Base-by-base conservation (phyloP, 1,139 yeast genomes). In the Candida sanyaensis region DNA sequence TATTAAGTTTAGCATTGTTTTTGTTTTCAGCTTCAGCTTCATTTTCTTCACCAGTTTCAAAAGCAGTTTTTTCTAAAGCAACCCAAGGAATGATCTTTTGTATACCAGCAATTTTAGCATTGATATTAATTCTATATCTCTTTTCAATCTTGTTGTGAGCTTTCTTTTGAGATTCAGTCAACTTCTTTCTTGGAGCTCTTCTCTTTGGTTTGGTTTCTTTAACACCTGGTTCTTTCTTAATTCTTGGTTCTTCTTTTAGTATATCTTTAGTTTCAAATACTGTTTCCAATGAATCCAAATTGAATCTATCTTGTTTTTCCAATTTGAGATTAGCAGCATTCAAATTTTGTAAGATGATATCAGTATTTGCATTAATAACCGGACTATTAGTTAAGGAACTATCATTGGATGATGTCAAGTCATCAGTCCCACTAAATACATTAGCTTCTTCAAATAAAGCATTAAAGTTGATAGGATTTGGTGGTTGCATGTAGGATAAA, bases 101-200 rank as follows among this genome's bases (percentile, higher is more conserved):
- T 46, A 84, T 65, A 23, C 82, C 83, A 9, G 86, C 86, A 50
- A 86, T 85, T 63, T 84, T 85, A 17, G 87, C 82, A 62, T 85
- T 86, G 58, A 86, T 85, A 62, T 84, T 86, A 50, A 84, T 84
- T 61, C 92, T 71, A 64, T 86, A 86, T 54, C 84, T 80, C 61
- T 85, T 84, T 60, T 81, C 90, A 53, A 84, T 84, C 60, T 81
- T 80, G 63, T 84, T 84, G 60, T 86, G 91, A 0, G 89, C 89
- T 58, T 82, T 83, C 55, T 84, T 83, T 65, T 85, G 90, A 52
- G 78, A 75, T 6, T 75, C 72, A 3, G 86, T 81, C 49, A 82
- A 64, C 62, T 83, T 76, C 65, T 81, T 81, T 58, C 86, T 69
- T 44, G 83, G 77, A 1, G 80, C 76, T 57, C 82, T 71, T 61